Evolutionary conservation across 768 basidiomycete genomes (phyloP), one percentile per base, ranked within the genome.

Genomic region (Rubroboletus satanas): DNA sequence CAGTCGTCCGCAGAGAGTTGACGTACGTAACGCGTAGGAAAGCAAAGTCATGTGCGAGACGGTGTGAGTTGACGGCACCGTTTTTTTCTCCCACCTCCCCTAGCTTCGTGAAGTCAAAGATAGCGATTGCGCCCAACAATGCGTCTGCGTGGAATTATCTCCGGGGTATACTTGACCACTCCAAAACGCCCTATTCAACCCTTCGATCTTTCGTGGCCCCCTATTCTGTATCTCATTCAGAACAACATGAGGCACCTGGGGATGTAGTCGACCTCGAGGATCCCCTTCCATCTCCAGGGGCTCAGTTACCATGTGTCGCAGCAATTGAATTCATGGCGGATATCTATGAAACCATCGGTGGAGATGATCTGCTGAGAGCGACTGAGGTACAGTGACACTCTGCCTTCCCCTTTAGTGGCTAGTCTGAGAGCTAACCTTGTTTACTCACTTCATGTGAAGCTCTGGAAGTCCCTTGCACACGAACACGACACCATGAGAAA

Each of bases 101-200:
- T 61, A 94, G 91, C 14, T 97, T 84, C 62, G 79, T 82, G n/a
- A 90, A 95, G 71, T 77, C 85, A 61, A 87, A 85, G 65, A 90
- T 98, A 49, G 82, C 88, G 18, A 73, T 87, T 11, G 91, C 90
- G 5, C 93, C 97, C 7, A 95, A 94, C 70, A 99, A 99, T 62
- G 81, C 86, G 0, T 96, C 94, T 0, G 90, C 93, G 0, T 99
- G 97, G 97, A 97, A 97, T 70, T 99, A 97, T 71, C 80, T 98
- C 10, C 83, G 96, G 56, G 97, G 90, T 7, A 66, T 88, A n/a
- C 79, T 96, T 21, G 80, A 86, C 33, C 74, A 80, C 61, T 80
- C 81, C 50, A 67, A 76, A 12, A 77, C 78, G 15, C 83, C 90
- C 0, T 84, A 85, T 62, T 73, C 82, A 2, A 70, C 69, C 5